Conservation (phyloP, 2,329 filamentous ascomycete species). For the Calonectria montana region DNA sequence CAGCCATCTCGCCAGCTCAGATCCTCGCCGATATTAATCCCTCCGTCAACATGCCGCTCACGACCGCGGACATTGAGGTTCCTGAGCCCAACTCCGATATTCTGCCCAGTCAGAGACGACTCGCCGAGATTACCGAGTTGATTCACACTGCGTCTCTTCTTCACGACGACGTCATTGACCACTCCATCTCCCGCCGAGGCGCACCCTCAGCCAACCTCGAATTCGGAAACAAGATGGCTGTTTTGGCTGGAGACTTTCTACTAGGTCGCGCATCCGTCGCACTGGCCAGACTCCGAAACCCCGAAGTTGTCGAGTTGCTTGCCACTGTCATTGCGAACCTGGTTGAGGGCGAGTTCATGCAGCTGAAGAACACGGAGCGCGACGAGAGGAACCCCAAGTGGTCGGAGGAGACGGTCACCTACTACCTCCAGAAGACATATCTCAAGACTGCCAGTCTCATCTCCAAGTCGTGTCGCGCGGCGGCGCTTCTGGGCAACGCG, state of each 20-base stretch:
- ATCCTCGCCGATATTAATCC: constrained; percentile 87
- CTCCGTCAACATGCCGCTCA: constrained; percentile 54
- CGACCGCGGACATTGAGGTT: constrained; percentile 53
- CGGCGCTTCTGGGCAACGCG: constrained; percentile 85
- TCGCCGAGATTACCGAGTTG: constrained; percentile 96
- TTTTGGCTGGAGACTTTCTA: constrained; percentile 96
- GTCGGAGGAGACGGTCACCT: constrained; percentile 88
- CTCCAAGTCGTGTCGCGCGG: constrained; percentile 92
- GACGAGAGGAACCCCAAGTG: constrained; percentile 88
- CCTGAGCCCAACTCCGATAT: constrained; percentile 70
- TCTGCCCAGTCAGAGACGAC: constrained; percentile 88
- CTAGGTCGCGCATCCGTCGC: constrained; percentile 94
- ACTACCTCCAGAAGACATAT: constrained; percentile 98
- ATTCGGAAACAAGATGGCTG: constrained; percentile 99
- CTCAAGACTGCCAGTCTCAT: constrained; percentile 96
- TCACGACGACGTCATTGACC: constrained; percentile 98
- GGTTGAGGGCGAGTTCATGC: constrained; percentile 99
- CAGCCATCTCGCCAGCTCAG: constrained; percentile 64
- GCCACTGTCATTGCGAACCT: constrained; percentile 98
- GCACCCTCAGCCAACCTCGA: constrained; percentile 90
- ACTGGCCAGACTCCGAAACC: constrained; percentile 87
- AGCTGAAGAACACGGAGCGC: constrained; percentile 93
- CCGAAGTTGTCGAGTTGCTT: constrained; percentile 93
- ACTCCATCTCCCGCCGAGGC: constrained; percentile 85
- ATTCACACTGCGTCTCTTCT: constrained; percentile 97